Percentiles rank a stretch among this genome's conserved stretches.
Evolutionary conservation across 176 grass and related monocot species (phyloP).

Genomic region (Aegilops umbellulata): DNA sequence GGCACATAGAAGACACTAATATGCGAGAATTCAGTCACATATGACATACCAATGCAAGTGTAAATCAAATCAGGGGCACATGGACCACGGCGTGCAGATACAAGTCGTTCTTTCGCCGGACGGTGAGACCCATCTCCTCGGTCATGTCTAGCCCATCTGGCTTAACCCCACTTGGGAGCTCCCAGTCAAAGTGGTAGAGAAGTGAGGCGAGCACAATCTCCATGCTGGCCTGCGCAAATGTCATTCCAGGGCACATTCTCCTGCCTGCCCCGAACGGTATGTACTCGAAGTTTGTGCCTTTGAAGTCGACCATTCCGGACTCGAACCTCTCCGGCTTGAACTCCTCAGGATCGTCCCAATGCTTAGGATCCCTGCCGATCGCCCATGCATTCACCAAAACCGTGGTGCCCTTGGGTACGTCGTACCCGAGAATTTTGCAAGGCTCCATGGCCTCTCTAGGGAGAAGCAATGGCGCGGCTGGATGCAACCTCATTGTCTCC

Average conservation of each 20-base stretch:
- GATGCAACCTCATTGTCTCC: slow-evolving; percentile 14
- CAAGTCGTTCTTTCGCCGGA: not conserved
- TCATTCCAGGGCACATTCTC: not conserved
- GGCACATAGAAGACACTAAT: not conserved
- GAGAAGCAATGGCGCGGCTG: not conserved
- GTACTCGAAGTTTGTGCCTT: slow-evolving; percentile 8
- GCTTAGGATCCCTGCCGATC: not conserved
- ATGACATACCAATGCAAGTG: not conserved
- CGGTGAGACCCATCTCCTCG: not conserved
- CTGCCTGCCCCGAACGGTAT: not conserved
- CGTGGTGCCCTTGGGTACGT: not conserved
- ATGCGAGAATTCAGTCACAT: not conserved
- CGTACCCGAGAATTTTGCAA: not conserved
- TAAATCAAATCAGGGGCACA: not conserved
- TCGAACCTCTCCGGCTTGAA: slow-evolving; percentile 1
- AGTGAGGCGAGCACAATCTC: not conserved
- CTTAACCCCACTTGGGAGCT: not conserved
- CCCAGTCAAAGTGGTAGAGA: slow-evolving; percentile 11
- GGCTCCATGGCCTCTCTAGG: not conserved
- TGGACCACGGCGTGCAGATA: not conserved
- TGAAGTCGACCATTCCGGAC: not conserved
- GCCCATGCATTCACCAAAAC: not conserved
- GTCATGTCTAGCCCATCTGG: not conserved
- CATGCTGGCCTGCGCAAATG: not conserved
- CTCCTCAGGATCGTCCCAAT: not conserved